A percentile compares a stretch with the other conserved stretches of the same genome.
Evolutionary conservation across 805 yeast species (phyloP).

Genomic region (Brettanomyces naardenensis): DNA sequence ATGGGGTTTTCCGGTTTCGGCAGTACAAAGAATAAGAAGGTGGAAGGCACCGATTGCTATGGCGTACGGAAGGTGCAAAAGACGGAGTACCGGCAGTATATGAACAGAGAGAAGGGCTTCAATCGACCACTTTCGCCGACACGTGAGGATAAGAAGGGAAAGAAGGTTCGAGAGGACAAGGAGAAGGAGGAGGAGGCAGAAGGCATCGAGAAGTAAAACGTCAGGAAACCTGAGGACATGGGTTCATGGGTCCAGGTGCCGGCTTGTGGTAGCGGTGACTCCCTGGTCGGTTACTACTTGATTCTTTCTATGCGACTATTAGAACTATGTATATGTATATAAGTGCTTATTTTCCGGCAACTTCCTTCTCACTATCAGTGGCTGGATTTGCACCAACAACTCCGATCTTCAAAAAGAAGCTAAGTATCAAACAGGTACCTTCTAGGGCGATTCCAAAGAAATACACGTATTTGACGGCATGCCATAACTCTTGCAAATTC

Average conservation of each 20-base stretch:
- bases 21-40: slow-evolving; percentile 50
- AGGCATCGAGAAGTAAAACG: neutral
- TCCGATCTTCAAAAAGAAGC: slow-evolving; percentile 30
- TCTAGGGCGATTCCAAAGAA: slow-evolving; percentile 32
- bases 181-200: neutral
- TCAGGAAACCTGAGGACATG: neutral
- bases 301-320: no score
- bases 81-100: slow-evolving; percentile 49
- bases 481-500: slow-evolving; percentile 20
- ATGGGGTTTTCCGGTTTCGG: slow-evolving; percentile 56
- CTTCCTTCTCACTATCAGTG: no score
- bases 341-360: no score
- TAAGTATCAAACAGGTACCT: slow-evolving; percentile 22
- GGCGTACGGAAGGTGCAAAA: slow-evolving; percentile 32
- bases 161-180: slow-evolving; percentile 3
- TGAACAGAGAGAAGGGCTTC: slow-evolving; percentile 50
- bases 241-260: neutral
- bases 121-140: slow-evolving; percentile 46
- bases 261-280: neutral
- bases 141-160: slow-evolving; percentile 8
- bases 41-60: slow-evolving; percentile 36
- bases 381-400: slow-evolving; percentile 24
- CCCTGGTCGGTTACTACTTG: no score
- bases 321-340: no score
- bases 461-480: slow-evolving; percentile 29